A percentile compares a stretch with the other conserved stretches of the same genome.
Conservation (phyloP, 1,284 basidiomycete species). For the Leccinum griseonigrum region DNA sequence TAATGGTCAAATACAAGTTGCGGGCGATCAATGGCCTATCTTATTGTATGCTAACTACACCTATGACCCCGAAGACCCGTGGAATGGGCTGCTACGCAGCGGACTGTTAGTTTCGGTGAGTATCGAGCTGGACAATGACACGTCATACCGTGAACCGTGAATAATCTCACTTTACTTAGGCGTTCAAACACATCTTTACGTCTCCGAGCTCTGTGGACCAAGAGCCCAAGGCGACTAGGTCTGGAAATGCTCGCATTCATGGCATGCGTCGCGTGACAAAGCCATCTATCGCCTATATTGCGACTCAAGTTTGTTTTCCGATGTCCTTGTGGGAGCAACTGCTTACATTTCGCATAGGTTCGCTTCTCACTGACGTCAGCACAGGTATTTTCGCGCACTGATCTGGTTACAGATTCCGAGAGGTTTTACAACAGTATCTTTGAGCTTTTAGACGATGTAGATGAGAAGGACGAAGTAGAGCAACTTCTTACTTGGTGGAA, state of each 20-base stretch:
- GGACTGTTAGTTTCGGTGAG: not conserved
- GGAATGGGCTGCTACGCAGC: not conserved
- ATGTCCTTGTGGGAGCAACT: too few relatives aligned
- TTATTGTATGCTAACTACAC: not conserved
- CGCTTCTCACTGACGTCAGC: not conserved
- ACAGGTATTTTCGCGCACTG: not conserved
- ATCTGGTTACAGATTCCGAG: not conserved
- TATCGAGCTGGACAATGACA: too few relatives aligned
- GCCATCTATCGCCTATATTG: not conserved
- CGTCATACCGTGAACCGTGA: too few relatives aligned
- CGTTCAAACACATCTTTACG: not conserved
- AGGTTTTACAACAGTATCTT: not conserved
- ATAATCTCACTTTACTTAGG: not conserved
- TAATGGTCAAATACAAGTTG: not conserved
- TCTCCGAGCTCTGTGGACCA: not conserved
- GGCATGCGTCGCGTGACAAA: not conserved
- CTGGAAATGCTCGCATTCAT: not conserved
- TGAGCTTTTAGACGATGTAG: not conserved
- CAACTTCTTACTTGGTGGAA: too few relatives aligned
- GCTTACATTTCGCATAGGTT: not conserved
- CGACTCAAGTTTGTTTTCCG: not conserved
- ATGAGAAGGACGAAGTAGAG: too few relatives aligned
- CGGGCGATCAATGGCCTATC: not conserved
- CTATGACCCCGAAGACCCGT: not conserved
- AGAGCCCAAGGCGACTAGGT: not conserved